Evolutionary conservation across 2,329 filamentous ascomycete genomes (phyloP), one percentile per base, ranked within the genome.

Genomic region (Verticillium tricorpus): DNA sequence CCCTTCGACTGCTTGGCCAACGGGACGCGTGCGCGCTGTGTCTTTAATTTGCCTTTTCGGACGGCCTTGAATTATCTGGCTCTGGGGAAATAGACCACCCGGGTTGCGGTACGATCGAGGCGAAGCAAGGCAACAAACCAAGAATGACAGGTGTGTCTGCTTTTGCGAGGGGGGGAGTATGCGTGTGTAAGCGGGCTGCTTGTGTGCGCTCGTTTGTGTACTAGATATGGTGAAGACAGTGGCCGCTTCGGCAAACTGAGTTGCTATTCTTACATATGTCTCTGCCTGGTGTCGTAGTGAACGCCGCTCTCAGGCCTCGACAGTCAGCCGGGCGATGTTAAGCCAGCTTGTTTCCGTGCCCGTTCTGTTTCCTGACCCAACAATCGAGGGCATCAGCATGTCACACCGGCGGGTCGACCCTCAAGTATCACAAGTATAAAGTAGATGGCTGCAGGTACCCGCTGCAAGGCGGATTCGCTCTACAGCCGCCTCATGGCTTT

Each of bases 131-230:
- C 12, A 52, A 22, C n/a, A 52, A 11, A 52, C n/a, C 8, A 22
- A 52, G 45, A 52, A 52, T 52, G 45, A 52, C 11, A 25, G 45
- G 19, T 25, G 45, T 19, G 45, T 25, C 45, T 52, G 45, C 45
- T 52, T 14, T 6, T n/a, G 45, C 5, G n/a, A 22, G 45, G 45
- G 45, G 2, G 19, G 12, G 45, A 11, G 45, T 22, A 19, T 52
- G n/a, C 12, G 45, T 52, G 45, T 22, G n/a, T 52, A n/a, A 12
- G 19, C 45, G 57, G 39, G 57, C 39, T 39, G 22, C 22, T 15
- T 34, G 39, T 31, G 34, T 39, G 37, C 57, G 57, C 57, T 50
- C 39, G 40, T 39, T 58, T 31, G 57, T 58, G 57, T 58, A 58
- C 57, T 45, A 58, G 39, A 58, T 58, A 58, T 45, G 45, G 45